Evolutionary conservation across 1,284 basidiomycete genomes (phyloP).

Genomic region (Lentinula novae-zelandiae): DNA sequence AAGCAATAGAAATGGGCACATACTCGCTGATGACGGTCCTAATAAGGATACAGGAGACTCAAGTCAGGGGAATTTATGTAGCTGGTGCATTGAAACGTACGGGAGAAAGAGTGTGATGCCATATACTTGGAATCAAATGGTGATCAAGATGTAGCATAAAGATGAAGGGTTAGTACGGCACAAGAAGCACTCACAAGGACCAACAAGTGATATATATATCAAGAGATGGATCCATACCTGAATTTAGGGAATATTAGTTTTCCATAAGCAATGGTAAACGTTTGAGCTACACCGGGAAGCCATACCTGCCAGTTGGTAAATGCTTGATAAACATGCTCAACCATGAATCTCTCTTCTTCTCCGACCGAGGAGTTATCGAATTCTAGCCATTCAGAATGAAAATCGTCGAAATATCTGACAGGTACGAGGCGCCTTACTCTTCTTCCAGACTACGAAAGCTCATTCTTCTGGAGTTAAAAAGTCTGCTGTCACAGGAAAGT

Average conservation of each 20-base stretch:
- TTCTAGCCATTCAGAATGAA: constrained; percentile 30
- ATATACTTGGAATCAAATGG: constrained; percentile 9
- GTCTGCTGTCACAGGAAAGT: constrained; percentile 52
- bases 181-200: constrained; percentile 45
- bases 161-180: not conserved
- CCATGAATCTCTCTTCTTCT: constrained; percentile 58
- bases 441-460: constrained; percentile 56
- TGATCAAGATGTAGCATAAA: not conserved
- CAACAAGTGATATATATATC: constrained; percentile 57
- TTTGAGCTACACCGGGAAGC: not conserved
- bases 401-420: not conserved
- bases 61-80: not conserved
- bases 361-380: constrained; percentile 64
- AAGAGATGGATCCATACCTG: constrained; percentile 54
- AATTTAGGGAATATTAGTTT: not conserved
- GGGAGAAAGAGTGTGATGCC: constrained; percentile 41
- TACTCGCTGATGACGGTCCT: constrained; percentile 63
- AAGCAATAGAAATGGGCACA: constrained; percentile 13
- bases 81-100: constrained; percentile 31
- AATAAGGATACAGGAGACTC: not conserved
- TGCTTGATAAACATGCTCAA: constrained; percentile 50
- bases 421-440: constrained; percentile 38
- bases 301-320: constrained; percentile 62
- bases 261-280: not conserved
- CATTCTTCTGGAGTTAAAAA: constrained; percentile 61